Base-by-base conservation (phyloP, 345 rosid genomes). In the Euclidium syriacum region DNA sequence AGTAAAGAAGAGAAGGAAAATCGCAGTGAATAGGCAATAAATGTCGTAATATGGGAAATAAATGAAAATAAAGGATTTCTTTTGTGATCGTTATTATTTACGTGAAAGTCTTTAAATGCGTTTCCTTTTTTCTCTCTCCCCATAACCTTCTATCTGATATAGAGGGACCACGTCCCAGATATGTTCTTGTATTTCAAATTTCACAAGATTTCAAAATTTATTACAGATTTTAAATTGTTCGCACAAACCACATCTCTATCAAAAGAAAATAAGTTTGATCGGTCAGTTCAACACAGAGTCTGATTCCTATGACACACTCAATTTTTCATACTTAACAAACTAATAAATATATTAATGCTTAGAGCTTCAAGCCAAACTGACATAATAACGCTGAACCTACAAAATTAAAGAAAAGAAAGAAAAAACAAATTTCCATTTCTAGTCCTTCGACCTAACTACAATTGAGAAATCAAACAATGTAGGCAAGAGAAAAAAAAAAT, bases 31-130 rank as follows among this genome's bases (percentile, higher is more conserved):
- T 11, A 2, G 24, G 61, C 68, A 69, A 43, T 69, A 69, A 69
- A 69, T 69, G 68, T 52, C 7, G 67, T 53, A 72, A 59, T 44
- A 52, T 24, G 15, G 68, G 59, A 58, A 61, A 52, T 69, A 52
- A 40, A 71, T 41, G 76, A 43, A 60, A 34, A 23, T 46, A 26
- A 43, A 58, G 29, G 19, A 48, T 33, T 63, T 63, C n/a, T n/a
- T 49, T 52, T 61, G 68, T 61, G 68, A 69, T 69, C 73, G 73
- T 69, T 69, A 61, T 46, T 2, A 52, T 52, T 43, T 69, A 50
- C 68, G 68, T 69, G 73, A 69, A 69, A 61, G 62, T 61, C 73
- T 52, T 69, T 69, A 52, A 69, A 69, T 69, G 73, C 68, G 50
- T 69, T 69, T 67, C 58, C 59, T 36, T 27, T 52, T 67, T 39